Evolutionary conservation across 2,329 filamentous ascomycete genomes (phyloP), one percentile per base, ranked within the genome.

Genomic region (Hypoxylon sp.): DNA sequence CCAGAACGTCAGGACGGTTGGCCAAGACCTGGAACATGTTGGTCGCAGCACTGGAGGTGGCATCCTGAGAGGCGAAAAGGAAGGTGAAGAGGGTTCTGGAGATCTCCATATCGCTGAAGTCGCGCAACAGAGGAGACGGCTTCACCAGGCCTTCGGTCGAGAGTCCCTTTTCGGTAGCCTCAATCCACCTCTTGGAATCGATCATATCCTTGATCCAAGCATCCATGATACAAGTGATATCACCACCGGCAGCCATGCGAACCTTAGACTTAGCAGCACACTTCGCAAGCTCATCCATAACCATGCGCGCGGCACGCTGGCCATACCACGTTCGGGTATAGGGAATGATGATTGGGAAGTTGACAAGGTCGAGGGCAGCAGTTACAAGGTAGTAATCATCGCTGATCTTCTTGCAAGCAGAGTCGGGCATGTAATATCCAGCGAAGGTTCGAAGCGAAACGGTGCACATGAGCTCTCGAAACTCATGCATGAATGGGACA

Each of bases 381-480:
- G 96, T 98, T 79, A 98, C 97, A 72, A 95, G 88, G 82, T 97
- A 98, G 84, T 97, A 99, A 82, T 98, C 94, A 81, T 97, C 92
- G 68, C 95, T 92, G 72, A 98, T 96, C 85, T 93, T 94, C 87
- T 97, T 95, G 77, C 98, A 91, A 53, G 92, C 90, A 79, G 94
- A 92, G 66, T 97, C 92, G 50, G 91, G 90, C 81, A 98, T 95
- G 84, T 98, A 98, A 84, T 97, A 91, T 46, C 96, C 96, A 70
- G 97, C 94, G 79, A 98, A 98, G n/a, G 94, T 97, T 70, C 95
- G 92, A 86, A 94, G 96, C 47, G 94, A 97, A 47, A 98, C 90
- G 69, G 95, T 95, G 77, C 93, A 97, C 90, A 97, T 97, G 76
- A 98, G 84, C 82, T 98, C 94, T 74, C 96, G 94, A 86, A 98